Conservation (phyloP, 78 protist genomes). For the Pelomyxa schiedti region DNA sequence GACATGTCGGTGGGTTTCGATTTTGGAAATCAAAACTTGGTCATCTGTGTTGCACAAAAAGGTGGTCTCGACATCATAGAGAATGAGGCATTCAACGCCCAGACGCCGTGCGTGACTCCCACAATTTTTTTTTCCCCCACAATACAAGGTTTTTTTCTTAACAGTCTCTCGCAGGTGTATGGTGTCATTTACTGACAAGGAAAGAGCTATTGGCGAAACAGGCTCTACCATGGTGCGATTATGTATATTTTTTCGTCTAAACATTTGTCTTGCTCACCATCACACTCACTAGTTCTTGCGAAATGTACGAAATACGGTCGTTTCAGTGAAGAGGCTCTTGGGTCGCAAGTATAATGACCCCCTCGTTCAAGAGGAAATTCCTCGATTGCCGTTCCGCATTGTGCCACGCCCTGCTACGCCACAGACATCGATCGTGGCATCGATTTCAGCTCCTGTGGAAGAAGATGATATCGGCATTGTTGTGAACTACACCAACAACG, state of each 20-base stretch:
- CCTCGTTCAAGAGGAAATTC: not conserved
- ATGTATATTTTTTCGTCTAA: not conserved
- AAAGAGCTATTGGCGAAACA: conserved; percentile 60
- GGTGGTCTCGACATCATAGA: conserved; percentile 81
- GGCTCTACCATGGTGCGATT: conserved; percentile 12
- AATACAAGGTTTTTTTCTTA: not conserved
- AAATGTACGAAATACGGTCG: not conserved
- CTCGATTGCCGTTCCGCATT: not conserved
- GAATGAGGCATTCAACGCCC: conserved; percentile 71
- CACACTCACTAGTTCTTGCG: not conserved
- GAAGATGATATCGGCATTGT: conserved; percentile 30
- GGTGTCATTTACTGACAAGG: conserved; percentile 42
- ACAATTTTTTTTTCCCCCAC: not conserved
- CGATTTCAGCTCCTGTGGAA: conserved; percentile 1
- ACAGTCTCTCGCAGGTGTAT: not conserved
- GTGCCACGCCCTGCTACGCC: not conserved
- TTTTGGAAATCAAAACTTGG: conserved; percentile 48
- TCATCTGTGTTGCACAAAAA: conserved; percentile 65
- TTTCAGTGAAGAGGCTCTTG: not conserved
- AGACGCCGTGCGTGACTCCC: conserved; percentile 43
- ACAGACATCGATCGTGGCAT: not conserved
- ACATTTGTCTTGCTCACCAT: not conserved
- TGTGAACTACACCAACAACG: conserved; percentile 54
- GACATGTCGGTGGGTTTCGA: conserved; percentile 78
- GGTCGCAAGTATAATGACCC: not conserved